Evolutionary conservation across 2,329 filamentous ascomycete genomes (phyloP).

Genomic region (Botryotinia convoluta): DNA sequence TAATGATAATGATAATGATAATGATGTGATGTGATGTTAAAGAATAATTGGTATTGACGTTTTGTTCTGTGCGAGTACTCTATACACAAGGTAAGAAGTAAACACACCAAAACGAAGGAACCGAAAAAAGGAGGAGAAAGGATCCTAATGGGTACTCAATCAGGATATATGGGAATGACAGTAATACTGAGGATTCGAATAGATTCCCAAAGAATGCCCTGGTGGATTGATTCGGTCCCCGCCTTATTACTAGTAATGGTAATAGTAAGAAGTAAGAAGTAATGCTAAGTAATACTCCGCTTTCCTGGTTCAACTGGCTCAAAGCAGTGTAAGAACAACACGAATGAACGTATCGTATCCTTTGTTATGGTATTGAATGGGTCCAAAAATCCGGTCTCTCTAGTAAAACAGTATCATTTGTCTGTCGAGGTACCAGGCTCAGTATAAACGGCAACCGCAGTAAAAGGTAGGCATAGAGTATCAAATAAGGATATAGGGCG

Average conservation of each 20-base stretch:
- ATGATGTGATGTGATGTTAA: neutral
- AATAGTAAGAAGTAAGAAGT: neutral
- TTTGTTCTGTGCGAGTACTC: constrained; percentile 7
- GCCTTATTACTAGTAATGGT: constrained; percentile 3
- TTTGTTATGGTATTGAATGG: neutral
- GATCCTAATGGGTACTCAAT: neutral
- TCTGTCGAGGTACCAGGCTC: constrained; percentile 7
- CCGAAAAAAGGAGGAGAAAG: constrained; percentile 8
- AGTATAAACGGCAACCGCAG: constrained; percentile 7
- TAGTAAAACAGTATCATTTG: constrained; percentile 3
- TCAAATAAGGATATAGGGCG: constrained; percentile 14
- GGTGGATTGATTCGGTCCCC: constrained; percentile 16
- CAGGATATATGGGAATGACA: constrained; percentile 18
- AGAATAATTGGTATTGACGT: neutral
- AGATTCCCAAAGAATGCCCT: constrained; percentile 15
- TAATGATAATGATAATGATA: neutral
- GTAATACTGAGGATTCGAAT: constrained; percentile 3
- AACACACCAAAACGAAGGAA: constrained; percentile 16
- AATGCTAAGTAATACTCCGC: constrained; percentile 13
- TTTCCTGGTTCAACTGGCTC: constrained; percentile 9
- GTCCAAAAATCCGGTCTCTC: neutral
- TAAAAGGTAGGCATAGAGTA: neutral
- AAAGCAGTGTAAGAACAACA: neutral
- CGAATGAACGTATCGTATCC: constrained; percentile 16
- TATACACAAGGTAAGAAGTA: constrained; percentile 8